Base-by-base conservation (phyloP, 345 rosid species). In the Populus simonii region DNA sequence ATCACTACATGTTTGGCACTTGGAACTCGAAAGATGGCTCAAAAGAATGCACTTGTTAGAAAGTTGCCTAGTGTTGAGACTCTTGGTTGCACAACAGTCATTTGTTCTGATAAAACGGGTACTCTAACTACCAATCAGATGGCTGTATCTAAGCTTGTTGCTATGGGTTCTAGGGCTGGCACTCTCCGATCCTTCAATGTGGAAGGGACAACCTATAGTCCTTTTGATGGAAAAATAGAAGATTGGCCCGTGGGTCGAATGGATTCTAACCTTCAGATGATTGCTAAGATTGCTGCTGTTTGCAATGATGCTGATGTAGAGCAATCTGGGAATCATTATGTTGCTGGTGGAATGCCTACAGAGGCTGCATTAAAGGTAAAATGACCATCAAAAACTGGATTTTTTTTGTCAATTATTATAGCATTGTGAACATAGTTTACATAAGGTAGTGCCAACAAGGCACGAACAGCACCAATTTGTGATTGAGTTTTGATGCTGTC, bases 331-430 rank as follows among this genome's bases (percentile, higher is more conserved):
- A 65, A 72, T 62, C 93, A 92, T 75, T 96, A 80, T 85, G 80
- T 92, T 35, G 83, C 95, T 39, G 87, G 63, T 73, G 97, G 99
- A 55, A 81, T 92, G 87, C 93, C 99, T 57, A 96, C 98, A 53
- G 99, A 93, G 80, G 99, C 99, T 79, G 99, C 99, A n/a, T 79
- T 96, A 74, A 96, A 96, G 95, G 99, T 96, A 69, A 85, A 59
- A 45, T 20, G 39, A 71, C 71, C 22, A 33, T 68, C 2, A 59
- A 10, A 59, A 59, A 23, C 23, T 23, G 29, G 29, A 23, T 59
- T 47, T 47, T 12, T 43, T 43, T 47, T 47, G 18, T 47, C 51
- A 47, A 15, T 47, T 13, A 47, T 0, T 47, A 47, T 47, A 47
- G 17, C 0, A 15, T 47, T 2, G 51, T 47, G 51, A 47, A 47